Base-by-base conservation (phyloP, 2,329 filamentous ascomycete species). In the Fusarium redolens region DNA sequence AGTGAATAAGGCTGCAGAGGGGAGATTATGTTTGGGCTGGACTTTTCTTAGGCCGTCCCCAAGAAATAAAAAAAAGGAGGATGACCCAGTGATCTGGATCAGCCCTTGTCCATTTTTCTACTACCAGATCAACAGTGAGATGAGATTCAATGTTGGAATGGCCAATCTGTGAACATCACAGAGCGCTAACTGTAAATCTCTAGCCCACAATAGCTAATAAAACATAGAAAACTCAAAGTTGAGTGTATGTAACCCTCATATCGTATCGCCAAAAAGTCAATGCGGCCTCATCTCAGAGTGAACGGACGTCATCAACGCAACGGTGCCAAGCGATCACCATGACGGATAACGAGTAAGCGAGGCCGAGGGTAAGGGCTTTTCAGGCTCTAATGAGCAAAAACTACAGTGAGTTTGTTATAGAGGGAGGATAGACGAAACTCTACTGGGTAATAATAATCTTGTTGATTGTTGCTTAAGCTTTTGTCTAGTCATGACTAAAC, bases 21-120 rank as follows among this genome's bases (percentile, higher is more conserved):
- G 65, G 75, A 76, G 70, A 77, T 77, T 77, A 61, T 37, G 50
- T 20, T 38, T 52, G 22, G 33, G 31, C 13, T 52, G 61, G 50
- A 48, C 56, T 45, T 17, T 20, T 30, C 30, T 10, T 28, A 35
- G 18, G 54, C 30, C 54, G 30, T 8, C 30, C 14, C 28, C 15
- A 47, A 33, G 18, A 22, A 45, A 11, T 6, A 8, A 28, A 31
- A 37, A 65, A 38, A 68, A 47, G 66, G 70, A 69, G 61, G 59
- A 69, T 31, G 71, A 78, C 76, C 76, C 74, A 74, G 48, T 77
- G 76, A 78, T 77, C 75, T 78, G 76, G 76, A 72, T 76, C 73
- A 63, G 73, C 75, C 75, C 73, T 77, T 73, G 68, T 72, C 69
- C 51, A 43, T 51, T 72, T 62, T 71, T 30, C 50, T 47, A 68